A percentile compares a stretch with the other conserved stretches of the same genome.
Conservation (phyloP, 495 filamentous ascomycete species). For the Xylaria acuta region DNA sequence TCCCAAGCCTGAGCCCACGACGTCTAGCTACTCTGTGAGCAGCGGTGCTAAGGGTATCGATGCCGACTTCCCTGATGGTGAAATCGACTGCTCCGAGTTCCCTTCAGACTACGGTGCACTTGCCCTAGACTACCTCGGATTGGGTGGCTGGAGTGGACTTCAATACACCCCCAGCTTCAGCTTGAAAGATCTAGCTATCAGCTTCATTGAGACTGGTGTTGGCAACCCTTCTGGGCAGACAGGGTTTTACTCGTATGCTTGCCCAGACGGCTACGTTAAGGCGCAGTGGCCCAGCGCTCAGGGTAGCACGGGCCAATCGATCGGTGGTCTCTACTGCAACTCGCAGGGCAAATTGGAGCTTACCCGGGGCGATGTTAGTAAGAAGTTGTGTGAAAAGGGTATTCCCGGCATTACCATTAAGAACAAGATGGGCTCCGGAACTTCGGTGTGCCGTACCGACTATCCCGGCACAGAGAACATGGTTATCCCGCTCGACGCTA, state of each 20-base stretch:
- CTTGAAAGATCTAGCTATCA: constrained; percentile 43
- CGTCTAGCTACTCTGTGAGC: constrained; percentile 24
- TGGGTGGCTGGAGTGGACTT: constrained; percentile 83
- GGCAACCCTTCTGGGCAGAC: constrained; percentile 62
- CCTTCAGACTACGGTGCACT: constrained; percentile 86
- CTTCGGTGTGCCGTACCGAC: constrained; percentile 91
- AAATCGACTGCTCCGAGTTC: constrained; percentile 73
- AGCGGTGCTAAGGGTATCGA: constrained; percentile 62
- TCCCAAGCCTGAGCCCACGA: constrained; percentile 4
- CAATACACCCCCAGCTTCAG: constrained; percentile 58
- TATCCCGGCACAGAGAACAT: constrained; percentile 91
- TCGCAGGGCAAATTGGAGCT: constrained; percentile 74
- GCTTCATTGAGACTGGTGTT: constrained; percentile 68
- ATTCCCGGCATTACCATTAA: constrained; percentile 70
- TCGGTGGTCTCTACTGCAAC: constrained; percentile 88
- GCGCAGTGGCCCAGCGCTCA: constrained; percentile 86
- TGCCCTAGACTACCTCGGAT: constrained; percentile 66
- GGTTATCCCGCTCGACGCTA: constrained; percentile 73
- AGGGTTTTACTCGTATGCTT: constrained; percentile 92
- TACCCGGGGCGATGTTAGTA: constrained; percentile 68
- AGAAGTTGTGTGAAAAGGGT: constrained; percentile 78
- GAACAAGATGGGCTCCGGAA: constrained; percentile 70
- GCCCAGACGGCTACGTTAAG: constrained; percentile 91
- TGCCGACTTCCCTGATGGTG: constrained; percentile 77
- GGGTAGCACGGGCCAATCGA: constrained; percentile 81